Evolutionary conservation across 345 rosid genomes (phyloP).

Genomic region (Toxicodendron radicans): DNA sequence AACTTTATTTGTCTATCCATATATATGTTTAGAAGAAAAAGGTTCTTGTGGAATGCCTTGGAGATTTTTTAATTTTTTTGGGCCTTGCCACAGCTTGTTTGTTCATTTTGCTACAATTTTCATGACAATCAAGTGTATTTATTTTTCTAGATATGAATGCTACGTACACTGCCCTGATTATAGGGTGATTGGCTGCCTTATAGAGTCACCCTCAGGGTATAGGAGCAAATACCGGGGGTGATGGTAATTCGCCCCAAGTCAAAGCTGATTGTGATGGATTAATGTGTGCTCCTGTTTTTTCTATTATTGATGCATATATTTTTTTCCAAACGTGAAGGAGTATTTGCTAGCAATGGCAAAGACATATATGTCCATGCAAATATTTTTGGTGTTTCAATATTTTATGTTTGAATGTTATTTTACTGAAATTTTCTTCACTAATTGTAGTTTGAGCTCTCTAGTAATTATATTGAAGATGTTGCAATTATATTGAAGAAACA

Average conservation of each 20-base stretch:
- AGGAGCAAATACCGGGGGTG: too few relatives aligned
- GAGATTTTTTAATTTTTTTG: neutral
- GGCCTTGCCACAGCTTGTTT: neutral
- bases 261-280: conserved; percentile 1
- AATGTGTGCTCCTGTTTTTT: neutral
- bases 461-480: too few relatives aligned
- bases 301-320: neutral
- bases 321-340: neutral
- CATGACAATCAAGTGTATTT: neutral
- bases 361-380: neutral
- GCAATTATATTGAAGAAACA: neutral
- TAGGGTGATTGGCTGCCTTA: too few relatives aligned
- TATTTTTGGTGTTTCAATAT: neutral
- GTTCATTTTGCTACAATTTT: neutral
- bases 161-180: neutral
- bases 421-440: neutral
- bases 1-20: neutral
- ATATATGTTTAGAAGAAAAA: neutral
- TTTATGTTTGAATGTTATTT: neutral
- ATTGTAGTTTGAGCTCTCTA: neutral
- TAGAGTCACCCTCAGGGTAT: too few relatives aligned
- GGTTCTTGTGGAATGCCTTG: neutral
- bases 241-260: neutral
- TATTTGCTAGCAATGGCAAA: neutral
- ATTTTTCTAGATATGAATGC: neutral